These are phyloP conservation scores for Hanseniaspora lachancei DNA, from an alignment of 805 yeast genomes.

Conservation along the genomic window DNA sequence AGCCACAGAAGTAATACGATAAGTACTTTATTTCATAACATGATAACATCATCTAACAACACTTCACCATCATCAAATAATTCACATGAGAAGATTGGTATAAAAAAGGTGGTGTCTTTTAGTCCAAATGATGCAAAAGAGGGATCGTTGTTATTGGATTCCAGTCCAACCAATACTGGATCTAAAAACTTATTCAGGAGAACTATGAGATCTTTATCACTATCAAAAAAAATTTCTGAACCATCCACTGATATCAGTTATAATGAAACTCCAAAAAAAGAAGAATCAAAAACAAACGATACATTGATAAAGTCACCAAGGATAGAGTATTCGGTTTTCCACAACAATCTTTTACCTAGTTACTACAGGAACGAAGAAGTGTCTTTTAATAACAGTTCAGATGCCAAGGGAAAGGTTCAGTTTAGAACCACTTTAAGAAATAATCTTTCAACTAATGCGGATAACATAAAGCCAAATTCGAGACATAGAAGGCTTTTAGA, in stretches of 20 bases:
- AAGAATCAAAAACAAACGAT: neutral
- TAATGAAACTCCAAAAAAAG: neutral
- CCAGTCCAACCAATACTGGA: neutral
- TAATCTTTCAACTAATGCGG: neutral
- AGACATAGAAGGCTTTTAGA: neutral
- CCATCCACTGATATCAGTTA: neutral
- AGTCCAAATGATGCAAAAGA: neutral
- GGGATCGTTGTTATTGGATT: neutral
- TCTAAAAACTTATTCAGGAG: neutral
- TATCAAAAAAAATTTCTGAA: neutral
- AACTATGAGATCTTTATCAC: conserved; percentile 6
- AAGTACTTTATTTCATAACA: neutral
- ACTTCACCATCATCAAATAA: neutral
- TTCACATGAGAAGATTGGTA: neutral
- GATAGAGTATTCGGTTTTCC: conserved; percentile 1
- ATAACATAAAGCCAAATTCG: neutral
- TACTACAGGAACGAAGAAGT: neutral
- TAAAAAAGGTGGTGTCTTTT: neutral
- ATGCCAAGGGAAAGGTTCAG: neutral
- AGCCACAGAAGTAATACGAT: neutral
- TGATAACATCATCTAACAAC: neutral
- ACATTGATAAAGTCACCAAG: neutral
- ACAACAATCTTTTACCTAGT: conserved; percentile 1
- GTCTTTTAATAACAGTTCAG: conserved; percentile 22
- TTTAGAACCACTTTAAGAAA: conserved; percentile 2